Evolutionary conservation across 2,329 filamentous ascomycete species (phyloP).

Genomic region (Sphaerostilbella broomeana): DNA sequence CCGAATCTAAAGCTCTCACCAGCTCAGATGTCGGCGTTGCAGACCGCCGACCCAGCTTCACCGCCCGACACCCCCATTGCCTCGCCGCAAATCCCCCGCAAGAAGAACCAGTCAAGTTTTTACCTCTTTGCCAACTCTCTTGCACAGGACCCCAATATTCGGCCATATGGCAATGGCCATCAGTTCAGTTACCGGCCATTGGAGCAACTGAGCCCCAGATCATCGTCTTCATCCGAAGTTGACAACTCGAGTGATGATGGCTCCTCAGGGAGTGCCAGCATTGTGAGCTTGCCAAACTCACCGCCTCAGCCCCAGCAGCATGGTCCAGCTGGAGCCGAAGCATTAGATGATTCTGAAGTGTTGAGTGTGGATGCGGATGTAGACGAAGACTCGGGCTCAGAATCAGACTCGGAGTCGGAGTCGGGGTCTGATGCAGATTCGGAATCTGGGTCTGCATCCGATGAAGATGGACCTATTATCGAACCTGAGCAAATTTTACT

Average conservation of each 20-base stretch:
- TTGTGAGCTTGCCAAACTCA: constrained; percentile 22
- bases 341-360: constrained; percentile 13
- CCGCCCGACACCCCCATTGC: constrained; percentile 42
- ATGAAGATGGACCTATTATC: too few species aligned
- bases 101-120: constrained; percentile 28
- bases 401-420: constrained; percentile 18
- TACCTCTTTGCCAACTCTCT: constrained; percentile 26
- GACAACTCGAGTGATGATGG: constrained; percentile 22
- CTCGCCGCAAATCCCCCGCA: constrained; percentile 29
- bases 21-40: constrained; percentile 19
- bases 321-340: constrained; percentile 15
- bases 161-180: constrained; percentile 35
- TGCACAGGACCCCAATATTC: constrained; percentile 34
- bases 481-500: too few species aligned
- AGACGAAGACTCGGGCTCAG: too few species aligned
- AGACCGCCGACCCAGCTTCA: constrained; percentile 36
- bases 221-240: constrained; percentile 23
- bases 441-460: constrained; percentile 10
- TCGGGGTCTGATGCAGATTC: constrained; percentile 18
- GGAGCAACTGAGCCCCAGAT: constrained; percentile 32
- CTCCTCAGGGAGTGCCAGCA: constrained; percentile 23
- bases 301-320: constrained; percentile 15
- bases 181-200: constrained; percentile 36
- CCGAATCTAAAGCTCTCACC: constrained; percentile 34
- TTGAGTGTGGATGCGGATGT: constrained; percentile 16